Base-by-base conservation (phyloP, 2,329 filamentous ascomycete species). In the Diaporthe sp. region DNA sequence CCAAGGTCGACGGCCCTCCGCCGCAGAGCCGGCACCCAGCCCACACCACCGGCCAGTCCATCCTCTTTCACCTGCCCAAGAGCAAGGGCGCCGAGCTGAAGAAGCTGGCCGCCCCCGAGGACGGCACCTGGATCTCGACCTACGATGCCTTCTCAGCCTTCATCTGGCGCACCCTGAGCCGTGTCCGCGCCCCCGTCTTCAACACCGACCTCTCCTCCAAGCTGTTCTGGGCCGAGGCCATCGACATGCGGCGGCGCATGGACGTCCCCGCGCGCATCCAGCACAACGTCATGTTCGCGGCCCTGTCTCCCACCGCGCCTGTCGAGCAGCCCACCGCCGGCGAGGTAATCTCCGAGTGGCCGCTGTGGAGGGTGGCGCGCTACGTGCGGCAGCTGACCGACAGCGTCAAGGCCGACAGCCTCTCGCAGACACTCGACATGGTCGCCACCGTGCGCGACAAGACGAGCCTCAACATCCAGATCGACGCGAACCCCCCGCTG, bases 111-210 rank as follows among this genome's bases (percentile, higher is more conserved):
- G 78, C 65, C 0, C 82, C 84, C 0, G 65, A 77, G 0, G 82
- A 83, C 25, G 82, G 80, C 9, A 69, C 59, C 13, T 86, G 85
- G 84, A 81, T 87, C 44, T 87, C 85, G 5, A 87, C 84, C 2
- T 87, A 86, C 75, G 86, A 87, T 66, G 84, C 85, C n/a, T 82
- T 84, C 72, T 80, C 81, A 1, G 85, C 85, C 13, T 83, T 83
- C 53, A 79, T 87, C 12, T 86, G 85, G 84, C 83, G 85, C 2
- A 78, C 78, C 4, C 72, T 86, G 0, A 80, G 83, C 2, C 79
- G 81, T 3, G 77, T 84, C 5, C 81, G 85, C 13, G 81, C 81
- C 0, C 78, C 79, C 0, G 35, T 84, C 1, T 85, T 82, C 76
- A 80, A 83, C 0, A 76, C 80, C 0, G 80, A 83, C 39, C 77